These are phyloP conservation scores for Porpolomopsis calyptriformis DNA, from an alignment of 768 basidiomycete genomes.

Conservation along the genomic window DNA sequence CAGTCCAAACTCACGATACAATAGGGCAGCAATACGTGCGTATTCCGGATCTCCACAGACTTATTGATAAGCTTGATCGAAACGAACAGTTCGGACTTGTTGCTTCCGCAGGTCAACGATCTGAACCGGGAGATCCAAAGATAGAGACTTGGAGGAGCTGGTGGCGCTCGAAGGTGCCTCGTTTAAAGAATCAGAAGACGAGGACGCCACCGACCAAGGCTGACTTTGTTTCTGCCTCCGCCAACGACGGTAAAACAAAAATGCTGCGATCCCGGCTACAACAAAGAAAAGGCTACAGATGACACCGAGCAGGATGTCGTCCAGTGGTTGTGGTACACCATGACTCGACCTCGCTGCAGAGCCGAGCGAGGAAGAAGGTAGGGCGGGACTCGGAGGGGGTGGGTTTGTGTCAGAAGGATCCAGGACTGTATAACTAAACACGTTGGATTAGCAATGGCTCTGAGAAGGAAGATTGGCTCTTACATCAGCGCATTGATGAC, in stretches of 20 bases:
- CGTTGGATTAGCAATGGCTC: background rate
- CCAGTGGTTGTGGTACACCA: background rate
- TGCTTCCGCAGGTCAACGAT: background rate
- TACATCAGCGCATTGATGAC: constrained; percentile 4
- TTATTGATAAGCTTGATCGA: background rate
- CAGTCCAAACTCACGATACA: too few relatives aligned
- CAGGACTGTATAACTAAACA: background rate
- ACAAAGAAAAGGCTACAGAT: background rate
- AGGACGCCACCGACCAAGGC: too few relatives aligned
- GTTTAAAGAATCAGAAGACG: background rate
- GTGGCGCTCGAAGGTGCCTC: background rate
- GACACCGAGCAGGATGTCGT: background rate
- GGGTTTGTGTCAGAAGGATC: background rate
- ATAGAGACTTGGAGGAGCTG: background rate
- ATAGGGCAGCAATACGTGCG: too few relatives aligned
- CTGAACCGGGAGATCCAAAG: background rate
- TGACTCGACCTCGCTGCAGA: background rate
- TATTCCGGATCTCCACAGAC: too few relatives aligned
- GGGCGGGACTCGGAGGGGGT: background rate
- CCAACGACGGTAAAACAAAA: background rate
- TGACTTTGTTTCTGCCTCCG: background rate
- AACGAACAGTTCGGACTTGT: background rate
- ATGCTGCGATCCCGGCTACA: background rate
- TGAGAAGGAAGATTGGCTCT: too few relatives aligned
- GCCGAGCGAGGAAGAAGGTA: too few relatives aligned